phyloP scores from a whole-genome alignment of 2,329 filamentous ascomycete species.

The Botryotinia globosa region DNA sequence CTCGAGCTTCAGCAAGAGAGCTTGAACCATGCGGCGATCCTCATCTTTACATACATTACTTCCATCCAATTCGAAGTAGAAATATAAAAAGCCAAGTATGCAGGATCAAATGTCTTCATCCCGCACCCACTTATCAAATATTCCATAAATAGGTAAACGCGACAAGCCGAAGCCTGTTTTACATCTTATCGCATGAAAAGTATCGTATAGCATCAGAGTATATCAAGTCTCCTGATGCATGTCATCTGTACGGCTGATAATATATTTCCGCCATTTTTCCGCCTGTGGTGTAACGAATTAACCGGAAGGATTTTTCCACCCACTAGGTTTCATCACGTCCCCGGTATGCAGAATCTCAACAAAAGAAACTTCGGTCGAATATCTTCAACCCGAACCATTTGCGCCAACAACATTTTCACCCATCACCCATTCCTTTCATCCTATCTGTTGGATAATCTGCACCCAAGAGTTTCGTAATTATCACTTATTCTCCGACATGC shows the following conservation, averaged over 20 bases:
- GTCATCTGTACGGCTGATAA: constrained; percentile 1
- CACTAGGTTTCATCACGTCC: neutral
- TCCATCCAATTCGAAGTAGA: neutral
- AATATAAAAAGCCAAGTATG: neutral
- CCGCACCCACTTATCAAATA: neutral
- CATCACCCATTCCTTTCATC: neutral
- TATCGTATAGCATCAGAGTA: constrained; percentile 5
- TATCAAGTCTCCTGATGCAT: constrained; percentile 9
- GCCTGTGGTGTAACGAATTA: neutral
- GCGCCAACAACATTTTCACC: neutral
- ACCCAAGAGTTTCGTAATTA: neutral
- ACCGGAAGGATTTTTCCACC: neutral
- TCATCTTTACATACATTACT: constrained; percentile 15
- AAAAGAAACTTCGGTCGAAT: neutral
- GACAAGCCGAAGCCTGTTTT: constrained; percentile 9
- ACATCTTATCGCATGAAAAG: constrained; percentile 8
- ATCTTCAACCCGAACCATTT: neutral
- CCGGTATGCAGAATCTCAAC: neutral
- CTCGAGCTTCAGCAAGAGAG: neutral
- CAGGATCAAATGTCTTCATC: neutral
- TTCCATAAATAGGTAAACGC: neutral
- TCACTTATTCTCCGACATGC: neutral
- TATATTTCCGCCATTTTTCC: neutral
- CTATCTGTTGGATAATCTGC: neutral
- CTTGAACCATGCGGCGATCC: constrained; percentile 14